Evolutionary conservation across 345 rosid genomes (phyloP).

Genomic region (Durio zibethinus): DNA sequence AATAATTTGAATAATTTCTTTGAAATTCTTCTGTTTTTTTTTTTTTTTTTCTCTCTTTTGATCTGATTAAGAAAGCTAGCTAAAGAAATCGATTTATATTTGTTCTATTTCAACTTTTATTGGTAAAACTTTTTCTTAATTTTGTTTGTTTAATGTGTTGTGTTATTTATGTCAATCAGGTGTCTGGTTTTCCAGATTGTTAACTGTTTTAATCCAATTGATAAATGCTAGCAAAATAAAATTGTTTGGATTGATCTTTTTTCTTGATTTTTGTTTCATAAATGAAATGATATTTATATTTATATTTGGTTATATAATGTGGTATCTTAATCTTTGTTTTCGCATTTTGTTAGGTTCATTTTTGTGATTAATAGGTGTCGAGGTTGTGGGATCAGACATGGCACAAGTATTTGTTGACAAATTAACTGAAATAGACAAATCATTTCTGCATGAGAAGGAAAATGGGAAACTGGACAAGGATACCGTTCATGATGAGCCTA

Average conservation of each 20-base stretch:
- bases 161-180: not conserved
- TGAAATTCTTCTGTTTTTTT: not conserved
- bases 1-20: not conserved
- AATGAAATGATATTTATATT: not conserved
- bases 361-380: conserved; percentile 63
- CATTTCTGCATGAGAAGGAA: conserved; percentile 31
- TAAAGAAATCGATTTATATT: not conserved
- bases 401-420: conserved; percentile 52
- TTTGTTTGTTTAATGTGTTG: not conserved
- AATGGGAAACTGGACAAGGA: conserved; percentile 53
- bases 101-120: not conserved
- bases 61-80: not conserved
- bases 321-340: not conserved
- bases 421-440: conserved; percentile 32
- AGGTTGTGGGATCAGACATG: conserved; percentile 72
- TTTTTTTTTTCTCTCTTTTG: not conserved
- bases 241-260: not conserved
- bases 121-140: not conserved
- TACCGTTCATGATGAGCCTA: conserved; percentile 34
- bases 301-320: not conserved
- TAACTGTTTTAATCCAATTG: not conserved
- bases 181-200: not conserved
- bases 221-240: not conserved
- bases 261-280: not conserved
- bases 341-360: conserved; percentile 18